These are phyloP conservation scores for Glebionis coronaria DNA, from an alignment of 129 eudicot species.

Conservation along the genomic window DNA sequence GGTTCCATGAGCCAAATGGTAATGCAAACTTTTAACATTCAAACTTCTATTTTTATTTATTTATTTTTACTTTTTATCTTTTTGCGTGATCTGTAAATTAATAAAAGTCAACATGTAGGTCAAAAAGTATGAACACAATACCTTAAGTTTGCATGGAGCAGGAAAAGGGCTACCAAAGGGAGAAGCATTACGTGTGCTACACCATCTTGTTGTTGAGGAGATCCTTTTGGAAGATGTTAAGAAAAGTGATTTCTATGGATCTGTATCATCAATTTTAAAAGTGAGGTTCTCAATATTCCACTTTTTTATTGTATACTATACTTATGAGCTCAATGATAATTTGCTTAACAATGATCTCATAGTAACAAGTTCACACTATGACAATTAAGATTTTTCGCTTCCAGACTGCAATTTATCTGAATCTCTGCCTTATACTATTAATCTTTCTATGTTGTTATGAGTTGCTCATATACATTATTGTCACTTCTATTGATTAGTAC, in stretches of 20 bases:
- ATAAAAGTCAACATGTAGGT: constrained; percentile 42
- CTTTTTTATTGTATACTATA: too few relatives aligned
- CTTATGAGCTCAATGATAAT: too few relatives aligned
- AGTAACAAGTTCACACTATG: neutral
- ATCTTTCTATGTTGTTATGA: neutral
- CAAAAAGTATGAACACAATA: constrained; percentile 72
- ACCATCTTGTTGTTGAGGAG: constrained; percentile 76
- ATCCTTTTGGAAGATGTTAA: constrained; percentile 75
- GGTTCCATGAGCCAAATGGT: constrained; percentile 91
- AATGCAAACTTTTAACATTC: constrained; percentile 15
- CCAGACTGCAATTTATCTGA: neutral
- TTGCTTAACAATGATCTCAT: neutral
- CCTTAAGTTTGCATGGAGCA: constrained; percentile 77
- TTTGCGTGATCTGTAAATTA: constrained; percentile 6
- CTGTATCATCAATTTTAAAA: constrained; percentile 74
- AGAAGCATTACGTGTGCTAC: constrained; percentile 83
- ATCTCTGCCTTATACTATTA: neutral
- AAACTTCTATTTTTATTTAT: neutral
- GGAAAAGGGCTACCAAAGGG: constrained; percentile 77
- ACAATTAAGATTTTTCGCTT: neutral
- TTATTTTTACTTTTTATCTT: neutral
- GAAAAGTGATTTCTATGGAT: constrained; percentile 78
- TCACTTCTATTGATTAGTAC: neutral
- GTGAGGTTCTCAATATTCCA: constrained; percentile 14
- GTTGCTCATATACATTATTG: neutral